A percentile compares a stretch with the other conserved stretches of the same genome.
These are phyloP conservation scores for Aspergillus vadensis DNA, from an alignment of 2,329 filamentous ascomycete species.

Conservation along the genomic window DNA sequence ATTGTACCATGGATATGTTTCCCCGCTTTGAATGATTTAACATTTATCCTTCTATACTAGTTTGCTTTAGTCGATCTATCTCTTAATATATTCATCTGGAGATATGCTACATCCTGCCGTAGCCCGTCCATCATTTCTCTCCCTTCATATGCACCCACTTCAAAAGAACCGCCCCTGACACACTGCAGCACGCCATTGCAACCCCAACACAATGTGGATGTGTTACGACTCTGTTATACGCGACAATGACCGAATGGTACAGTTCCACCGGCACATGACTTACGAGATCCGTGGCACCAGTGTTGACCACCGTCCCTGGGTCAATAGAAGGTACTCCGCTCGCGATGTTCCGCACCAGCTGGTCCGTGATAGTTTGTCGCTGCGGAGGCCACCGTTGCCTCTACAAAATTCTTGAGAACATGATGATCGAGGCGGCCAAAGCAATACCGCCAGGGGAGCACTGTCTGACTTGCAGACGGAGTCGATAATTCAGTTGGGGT, in stretches of 20 bases:
- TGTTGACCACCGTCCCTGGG: no score
- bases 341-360: slow-evolving; percentile 7
- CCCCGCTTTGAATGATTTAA: no score
- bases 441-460: slow-evolving; percentile 10
- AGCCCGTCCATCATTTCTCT: background rate
- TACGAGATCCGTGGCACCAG: no score
- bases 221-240: background rate
- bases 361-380: slow-evolving; percentile 20
- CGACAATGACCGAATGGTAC: background rate
- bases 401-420: slow-evolving; percentile 13
- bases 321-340: background rate
- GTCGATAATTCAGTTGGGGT: slow-evolving; percentile 7
- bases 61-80: no score
- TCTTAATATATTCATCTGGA: no score
- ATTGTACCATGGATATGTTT: no score
- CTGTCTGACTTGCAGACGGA: background rate
- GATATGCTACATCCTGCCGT: background rate
- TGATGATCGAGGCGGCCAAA: slow-evolving; percentile 12
- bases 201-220: background rate
- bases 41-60: no score
- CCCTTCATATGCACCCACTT: background rate
- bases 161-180: background rate
- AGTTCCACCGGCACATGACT: no score
- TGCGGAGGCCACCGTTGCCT: slow-evolving; percentile 14
- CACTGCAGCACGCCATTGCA: background rate